Evolutionary conservation across 345 rosid genomes (phyloP), one percentile per base, ranked within the genome.

Genomic region (sweet orange (Citrus sinensis)): DNA sequence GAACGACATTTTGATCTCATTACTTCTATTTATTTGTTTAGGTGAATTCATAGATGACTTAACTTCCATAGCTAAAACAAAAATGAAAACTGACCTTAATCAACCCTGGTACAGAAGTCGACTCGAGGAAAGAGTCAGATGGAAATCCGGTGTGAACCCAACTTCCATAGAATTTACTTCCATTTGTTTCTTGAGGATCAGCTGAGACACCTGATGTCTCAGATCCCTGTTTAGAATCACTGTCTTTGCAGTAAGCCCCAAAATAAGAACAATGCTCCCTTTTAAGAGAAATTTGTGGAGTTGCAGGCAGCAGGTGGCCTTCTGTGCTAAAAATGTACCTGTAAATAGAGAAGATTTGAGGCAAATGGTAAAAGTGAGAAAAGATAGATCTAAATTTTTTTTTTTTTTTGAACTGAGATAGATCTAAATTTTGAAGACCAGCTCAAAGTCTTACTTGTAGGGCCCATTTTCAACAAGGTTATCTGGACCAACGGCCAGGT

Each of bases 401-500:
- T 25, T 25, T 25, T 25, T 25, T 25, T 25, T 25, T 25, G 25
- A 25, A 25, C 25, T 25, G 25, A 1, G 67, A 73, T 37, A 67
- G 39, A 56, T 22, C 29, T 55, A n/a, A 64, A 39, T 61, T 30
- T 62, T 51, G 40, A 37, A 34, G 7, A 70, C 49, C 70, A 34
- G 37, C 73, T 74, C 63, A 60, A 71, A 76, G 35, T 61, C 88
- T 88, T 92, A 93, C 99, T 89, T 93, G 94, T 94, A 92, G 60
- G 98, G 99, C 78, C 99, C 99, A 86, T 89, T 96, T 83, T 96
- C 99, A 34, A 96, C 97, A 73, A 94, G 97, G 86, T 96, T 96
- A 79, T 92, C 94, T 20, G 97, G 89, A 59, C 92, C 94, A 55
- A 83, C 89, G 80, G 95, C 99, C 90, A 96, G 86, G 83, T 96